Percentiles rank a stretch among this genome's conserved stretches.
These are phyloP conservation scores for Verticillium isaacii DNA, from an alignment of 2,329 filamentous ascomycete genomes.

Conservation along the genomic window DNA sequence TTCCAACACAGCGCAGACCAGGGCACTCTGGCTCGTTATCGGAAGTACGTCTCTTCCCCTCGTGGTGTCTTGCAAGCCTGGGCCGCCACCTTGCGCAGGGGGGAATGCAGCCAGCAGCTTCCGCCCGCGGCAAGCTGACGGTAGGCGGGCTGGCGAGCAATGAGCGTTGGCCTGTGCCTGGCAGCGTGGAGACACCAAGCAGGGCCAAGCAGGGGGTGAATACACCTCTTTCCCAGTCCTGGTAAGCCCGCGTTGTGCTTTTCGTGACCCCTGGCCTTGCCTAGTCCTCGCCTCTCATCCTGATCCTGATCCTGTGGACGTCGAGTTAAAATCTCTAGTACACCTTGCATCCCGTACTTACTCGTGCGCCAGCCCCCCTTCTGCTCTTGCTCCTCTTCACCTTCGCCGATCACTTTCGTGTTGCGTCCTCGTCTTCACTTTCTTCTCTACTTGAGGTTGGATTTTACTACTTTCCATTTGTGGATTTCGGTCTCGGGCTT, in stretches of 20 bases:
- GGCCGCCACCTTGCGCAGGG: not conserved
- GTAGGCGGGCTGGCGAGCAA: not conserved
- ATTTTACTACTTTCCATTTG: not conserved
- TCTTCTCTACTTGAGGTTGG: not conserved
- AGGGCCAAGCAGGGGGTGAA: not conserved
- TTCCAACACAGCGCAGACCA: constrained; percentile 1
- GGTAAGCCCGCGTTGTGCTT: not conserved
- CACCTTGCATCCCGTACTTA: not conserved
- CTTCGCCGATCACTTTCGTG: constrained; percentile 3
- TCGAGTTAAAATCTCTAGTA: not conserved
- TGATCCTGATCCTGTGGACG: not conserved
- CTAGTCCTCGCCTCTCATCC: constrained; percentile 1
- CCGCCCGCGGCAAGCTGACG: not conserved
- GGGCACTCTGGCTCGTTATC: not conserved
- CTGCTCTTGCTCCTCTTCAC: not conserved
- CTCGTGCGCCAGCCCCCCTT: not conserved
- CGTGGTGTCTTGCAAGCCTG: not conserved
- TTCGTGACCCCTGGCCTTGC: constrained; percentile 3
- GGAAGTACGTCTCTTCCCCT: not conserved
- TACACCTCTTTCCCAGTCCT: not conserved
- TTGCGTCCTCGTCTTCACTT: not conserved
- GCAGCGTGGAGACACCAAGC: constrained; percentile 1
- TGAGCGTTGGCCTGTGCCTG: constrained; percentile 1
- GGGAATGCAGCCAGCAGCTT: not conserved
- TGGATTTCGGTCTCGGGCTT: not conserved